Evolutionary conservation across 805 yeast genomes (phyloP).

Genomic region (Spathaspora passalidarum): DNA sequence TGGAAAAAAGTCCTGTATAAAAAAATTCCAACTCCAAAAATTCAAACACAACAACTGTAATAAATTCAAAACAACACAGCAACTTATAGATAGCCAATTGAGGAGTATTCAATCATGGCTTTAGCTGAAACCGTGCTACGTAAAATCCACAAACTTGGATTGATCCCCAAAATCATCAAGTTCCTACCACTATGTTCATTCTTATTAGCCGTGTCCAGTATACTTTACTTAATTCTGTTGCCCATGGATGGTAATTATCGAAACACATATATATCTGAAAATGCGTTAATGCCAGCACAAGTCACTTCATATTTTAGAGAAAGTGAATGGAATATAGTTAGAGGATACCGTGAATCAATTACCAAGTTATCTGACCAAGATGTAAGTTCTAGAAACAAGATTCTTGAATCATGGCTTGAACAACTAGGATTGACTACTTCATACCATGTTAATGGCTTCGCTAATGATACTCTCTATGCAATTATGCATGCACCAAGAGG

Average conservation of each 20-base stretch:
- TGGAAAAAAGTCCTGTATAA: no score
- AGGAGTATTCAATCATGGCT: slow-evolving; percentile 40
- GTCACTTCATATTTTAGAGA: slow-evolving; percentile 90
- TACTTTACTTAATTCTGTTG: slow-evolving; percentile 50
- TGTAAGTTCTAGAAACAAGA: slow-evolving; percentile 38
- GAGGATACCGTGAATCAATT: slow-evolving; percentile 75
- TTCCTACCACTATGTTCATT: slow-evolving; percentile 32
- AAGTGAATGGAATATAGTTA: slow-evolving; percentile 86
- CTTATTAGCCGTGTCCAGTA: slow-evolving; percentile 31
- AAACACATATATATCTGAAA: slow-evolving; percentile 85
- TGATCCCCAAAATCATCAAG: slow-evolving; percentile 33
- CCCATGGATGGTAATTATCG: slow-evolving; percentile 84
- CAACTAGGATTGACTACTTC: slow-evolving; percentile 70
- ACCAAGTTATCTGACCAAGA: slow-evolving; percentile 32
- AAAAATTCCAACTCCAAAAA: no score
- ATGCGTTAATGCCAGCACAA: slow-evolving; percentile 96
- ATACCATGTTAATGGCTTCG: slow-evolving; percentile 37
- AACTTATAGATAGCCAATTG: no score
- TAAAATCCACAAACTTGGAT: slow-evolving; percentile 37
- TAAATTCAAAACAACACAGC: neutral
- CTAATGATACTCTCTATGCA: slow-evolving; percentile 61
- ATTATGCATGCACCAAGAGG: slow-evolving; percentile 91
- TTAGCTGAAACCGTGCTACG: slow-evolving; percentile 41
- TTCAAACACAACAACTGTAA: neutral
- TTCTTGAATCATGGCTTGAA: slow-evolving; percentile 56